These are phyloP conservation scores for Ceratocystis eucalypticola DNA, from an alignment of 2,329 filamentous ascomycete species.

Conservation along the genomic window DNA sequence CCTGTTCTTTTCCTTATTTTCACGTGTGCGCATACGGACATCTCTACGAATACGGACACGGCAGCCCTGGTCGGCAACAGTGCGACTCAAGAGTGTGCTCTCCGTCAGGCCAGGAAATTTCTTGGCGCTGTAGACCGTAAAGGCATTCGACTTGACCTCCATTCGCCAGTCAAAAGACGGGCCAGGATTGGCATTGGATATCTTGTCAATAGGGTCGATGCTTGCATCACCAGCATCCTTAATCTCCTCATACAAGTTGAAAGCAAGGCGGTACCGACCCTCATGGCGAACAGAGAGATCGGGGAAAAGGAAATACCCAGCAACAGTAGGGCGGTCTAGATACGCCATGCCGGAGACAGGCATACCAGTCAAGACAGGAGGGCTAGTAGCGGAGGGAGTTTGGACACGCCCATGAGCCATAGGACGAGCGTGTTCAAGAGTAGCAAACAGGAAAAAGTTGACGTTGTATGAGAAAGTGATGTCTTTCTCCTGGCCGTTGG, in stretches of 20 bases:
- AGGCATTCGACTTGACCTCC: constrained; percentile 76
- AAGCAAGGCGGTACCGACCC: constrained; percentile 78
- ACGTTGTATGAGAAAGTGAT: constrained; percentile 87
- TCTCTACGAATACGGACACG: constrained; percentile 91
- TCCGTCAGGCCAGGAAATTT: constrained; percentile 91
- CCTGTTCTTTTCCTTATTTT: constrained; percentile 44
- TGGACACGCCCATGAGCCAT: constrained; percentile 70
- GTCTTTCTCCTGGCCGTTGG: constrained; percentile 48
- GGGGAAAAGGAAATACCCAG: constrained; percentile 94
- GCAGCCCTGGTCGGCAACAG: constrained; percentile 91
- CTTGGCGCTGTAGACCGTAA: constrained; percentile 90
- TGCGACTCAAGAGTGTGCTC: constrained; percentile 76
- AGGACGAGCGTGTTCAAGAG: constrained; percentile 70
- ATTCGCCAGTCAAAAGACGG: constrained; percentile 63
- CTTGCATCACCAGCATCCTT: constrained; percentile 75
- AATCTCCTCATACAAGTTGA: constrained; percentile 86
- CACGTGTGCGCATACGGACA: constrained; percentile 77
- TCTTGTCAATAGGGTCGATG: constrained; percentile 31
- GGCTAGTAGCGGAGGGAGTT: constrained; percentile 50
- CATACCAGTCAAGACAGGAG: constrained; percentile 82
- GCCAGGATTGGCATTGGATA: constrained; percentile 33
- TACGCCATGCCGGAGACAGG: constrained; percentile 94
- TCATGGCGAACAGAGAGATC: constrained; percentile 93
- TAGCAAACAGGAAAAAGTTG: constrained; percentile 95
- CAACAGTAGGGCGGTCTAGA: constrained; percentile 66